These are phyloP conservation scores for Tuber brumale DNA, from an alignment of 495 filamentous ascomycete genomes.

Conservation along the genomic window DNA sequence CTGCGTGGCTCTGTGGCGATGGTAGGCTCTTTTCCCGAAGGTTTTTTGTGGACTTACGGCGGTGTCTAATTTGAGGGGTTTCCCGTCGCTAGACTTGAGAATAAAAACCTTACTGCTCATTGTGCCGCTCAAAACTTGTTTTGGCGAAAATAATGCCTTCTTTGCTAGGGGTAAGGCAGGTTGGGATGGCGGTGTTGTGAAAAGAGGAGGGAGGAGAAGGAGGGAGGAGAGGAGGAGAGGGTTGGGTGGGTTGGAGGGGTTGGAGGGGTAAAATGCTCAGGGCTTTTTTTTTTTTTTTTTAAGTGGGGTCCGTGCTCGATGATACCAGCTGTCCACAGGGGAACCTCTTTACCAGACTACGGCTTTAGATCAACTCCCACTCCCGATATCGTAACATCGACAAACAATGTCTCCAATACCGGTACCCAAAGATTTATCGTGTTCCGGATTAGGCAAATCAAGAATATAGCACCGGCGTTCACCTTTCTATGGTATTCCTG, in stretches of 20 bases:
- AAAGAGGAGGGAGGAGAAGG: background rate
- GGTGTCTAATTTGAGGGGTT: slow-evolving; percentile 81
- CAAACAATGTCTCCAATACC: background rate
- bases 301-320: background rate
- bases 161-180: background rate
- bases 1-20: background rate
- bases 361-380: background rate
- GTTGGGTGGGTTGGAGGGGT: background rate
- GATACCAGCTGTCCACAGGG: background rate
- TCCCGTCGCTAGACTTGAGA: slow-evolving; percentile 60
- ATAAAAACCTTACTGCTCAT: slow-evolving; percentile 65
- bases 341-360: background rate
- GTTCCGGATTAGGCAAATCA: background rate
- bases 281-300: background rate
- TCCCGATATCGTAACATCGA: background rate
- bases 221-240: background rate
- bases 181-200: background rate
- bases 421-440: background rate
- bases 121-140: slow-evolving; percentile 4
- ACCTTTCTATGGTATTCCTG: background rate
- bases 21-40: slow-evolving; percentile 4
- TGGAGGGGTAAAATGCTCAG: background rate
- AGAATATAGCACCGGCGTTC: background rate
- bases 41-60: slow-evolving; percentile 45
- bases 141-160: background rate